phyloP scores from a whole-genome alignment of 1,284 basidiomycete genomes.

The Taiwanofungus camphoratus region DNA sequence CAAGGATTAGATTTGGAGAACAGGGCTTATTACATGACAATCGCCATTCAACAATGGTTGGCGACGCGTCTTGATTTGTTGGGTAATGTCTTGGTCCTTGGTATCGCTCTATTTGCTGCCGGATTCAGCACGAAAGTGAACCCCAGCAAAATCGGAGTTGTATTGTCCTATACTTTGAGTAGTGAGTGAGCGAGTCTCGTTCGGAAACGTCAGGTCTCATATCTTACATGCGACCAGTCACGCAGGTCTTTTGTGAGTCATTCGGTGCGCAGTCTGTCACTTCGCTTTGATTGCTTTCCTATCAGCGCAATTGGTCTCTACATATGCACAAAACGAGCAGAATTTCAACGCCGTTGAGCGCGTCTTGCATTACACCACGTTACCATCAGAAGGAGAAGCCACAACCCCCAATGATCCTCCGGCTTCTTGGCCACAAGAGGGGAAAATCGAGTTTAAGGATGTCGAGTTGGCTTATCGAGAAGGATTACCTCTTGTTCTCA shows the following conservation, averaged over 20 bases:
- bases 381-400: conserved; percentile 42
- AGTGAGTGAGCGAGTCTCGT: conserved; percentile 37
- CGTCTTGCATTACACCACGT: conserved; percentile 51
- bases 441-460: conserved; percentile 56
- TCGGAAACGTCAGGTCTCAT: background rate
- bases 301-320: conserved; percentile 49
- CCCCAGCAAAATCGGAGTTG: conserved; percentile 53
- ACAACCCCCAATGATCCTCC: conserved; percentile 46
- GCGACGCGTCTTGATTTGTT: conserved; percentile 59
- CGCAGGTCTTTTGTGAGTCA: conserved; percentile 47
- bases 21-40: conserved; percentile 75
- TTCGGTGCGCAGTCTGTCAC: background rate
- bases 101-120: conserved; percentile 64
- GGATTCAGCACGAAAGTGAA: conserved; percentile 45
- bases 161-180: conserved; percentile 56
- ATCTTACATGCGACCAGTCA: conserved; percentile 33
- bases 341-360: conserved; percentile 74
- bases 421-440: conserved; percentile 60
- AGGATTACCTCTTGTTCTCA: conserved; percentile 69
- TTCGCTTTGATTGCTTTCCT: background rate
- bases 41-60: conserved; percentile 60
- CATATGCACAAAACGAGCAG: conserved; percentile 58
- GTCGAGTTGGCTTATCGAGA: conserved; percentile 65
- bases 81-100: conserved; percentile 69
- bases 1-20: conserved; percentile 57